A percentile compares a stretch with the other conserved stretches of the same genome.
phyloP scores from a whole-genome alignment of 176 grass and related monocot species.

The Rhynchospora breviuscula region DNA sequence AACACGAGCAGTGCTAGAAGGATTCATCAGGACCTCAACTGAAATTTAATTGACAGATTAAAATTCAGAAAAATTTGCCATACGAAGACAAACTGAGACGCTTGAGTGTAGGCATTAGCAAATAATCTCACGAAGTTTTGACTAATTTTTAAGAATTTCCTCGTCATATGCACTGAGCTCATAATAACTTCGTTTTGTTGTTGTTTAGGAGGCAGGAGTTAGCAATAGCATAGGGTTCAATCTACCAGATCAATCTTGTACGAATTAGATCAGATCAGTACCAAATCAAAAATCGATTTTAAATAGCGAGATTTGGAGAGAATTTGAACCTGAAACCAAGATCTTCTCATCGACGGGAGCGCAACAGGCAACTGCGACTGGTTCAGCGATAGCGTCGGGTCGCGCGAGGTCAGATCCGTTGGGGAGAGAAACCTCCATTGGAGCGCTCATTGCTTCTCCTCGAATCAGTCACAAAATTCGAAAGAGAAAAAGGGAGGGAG shows the following conservation, averaged over 20 bases:
- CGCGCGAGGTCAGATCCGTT: conserved; percentile 7
- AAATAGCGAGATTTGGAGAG: not conserved
- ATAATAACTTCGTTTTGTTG: not conserved
- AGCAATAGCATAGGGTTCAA: not conserved
- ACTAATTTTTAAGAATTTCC: not conserved
- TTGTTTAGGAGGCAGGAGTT: not conserved
- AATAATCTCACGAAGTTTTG: not conserved
- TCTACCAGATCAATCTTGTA: not conserved
- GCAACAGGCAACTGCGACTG: not conserved
- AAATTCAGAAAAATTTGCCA: not conserved
- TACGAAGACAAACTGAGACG: not conserved
- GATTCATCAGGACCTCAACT: conserved; percentile 86
- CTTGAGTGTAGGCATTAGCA: not conserved
- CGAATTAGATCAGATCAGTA: conserved; percentile 10
- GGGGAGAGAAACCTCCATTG: conserved; percentile 76
- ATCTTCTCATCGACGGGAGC: conserved; percentile 57
- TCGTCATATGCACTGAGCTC: not conserved
- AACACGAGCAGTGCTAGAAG: conserved; percentile 52
- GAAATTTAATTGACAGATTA: conserved; percentile 16
- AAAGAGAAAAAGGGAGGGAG: not conserved
- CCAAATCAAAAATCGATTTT: not conserved
- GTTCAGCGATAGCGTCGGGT: not conserved
- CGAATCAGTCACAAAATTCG: not conserved
- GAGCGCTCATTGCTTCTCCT: conserved; percentile 49
- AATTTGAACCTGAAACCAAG: conserved; percentile 56